Evolutionary conservation across 2,329 filamentous ascomycete genomes (phyloP).

Genomic region (Parafenestella ontariensis): DNA sequence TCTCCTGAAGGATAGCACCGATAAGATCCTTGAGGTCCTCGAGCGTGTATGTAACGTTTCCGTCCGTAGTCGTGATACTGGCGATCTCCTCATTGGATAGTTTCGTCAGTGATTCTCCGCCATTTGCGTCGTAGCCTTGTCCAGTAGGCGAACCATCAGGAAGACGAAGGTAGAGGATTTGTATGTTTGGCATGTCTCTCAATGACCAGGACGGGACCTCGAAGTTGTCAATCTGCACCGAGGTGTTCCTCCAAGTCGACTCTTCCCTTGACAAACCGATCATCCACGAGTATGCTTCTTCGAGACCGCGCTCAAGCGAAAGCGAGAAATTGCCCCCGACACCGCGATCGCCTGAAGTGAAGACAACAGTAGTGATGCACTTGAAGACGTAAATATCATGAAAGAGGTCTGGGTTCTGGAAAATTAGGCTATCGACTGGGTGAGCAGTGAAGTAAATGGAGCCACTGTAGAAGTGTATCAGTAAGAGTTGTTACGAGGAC

Average conservation of each 20-base stretch:
- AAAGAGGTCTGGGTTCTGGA: slow-evolving; percentile 38
- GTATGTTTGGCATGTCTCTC: slow-evolving; percentile 19
- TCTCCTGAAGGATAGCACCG: slow-evolving; percentile 18
- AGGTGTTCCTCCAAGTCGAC: slow-evolving; percentile 11
- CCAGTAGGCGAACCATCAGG: slow-evolving; percentile 32
- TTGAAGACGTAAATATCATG: slow-evolving; percentile 38
- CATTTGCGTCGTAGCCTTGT: slow-evolving; percentile 20
- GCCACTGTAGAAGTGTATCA: slow-evolving; percentile 17
- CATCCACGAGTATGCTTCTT: slow-evolving; percentile 34
- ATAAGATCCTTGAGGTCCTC: slow-evolving; percentile 25
- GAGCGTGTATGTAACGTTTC: slow-evolving; percentile 27
- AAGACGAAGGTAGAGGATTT: slow-evolving; percentile 37
- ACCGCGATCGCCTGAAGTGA: slow-evolving; percentile 35
- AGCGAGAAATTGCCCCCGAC: slow-evolving; percentile 17
- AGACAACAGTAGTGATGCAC: slow-evolving; percentile 33
- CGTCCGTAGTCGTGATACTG: slow-evolving; percentile 26
- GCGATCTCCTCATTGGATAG: slow-evolving; percentile 27
- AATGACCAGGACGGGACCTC: slow-evolving; percentile 17
- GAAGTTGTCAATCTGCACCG: slow-evolving; percentile 12
- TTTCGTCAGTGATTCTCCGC: slow-evolving; percentile 25
- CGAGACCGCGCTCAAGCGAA: slow-evolving; percentile 28
- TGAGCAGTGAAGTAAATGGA: slow-evolving; percentile 39
- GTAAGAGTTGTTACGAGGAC: not conserved
- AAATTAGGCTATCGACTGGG: slow-evolving; percentile 34
- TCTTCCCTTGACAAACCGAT: slow-evolving; percentile 7